Evolutionary conservation across 805 yeast genomes (phyloP).

Genomic region (Suhomyces xylopsoci): DNA sequence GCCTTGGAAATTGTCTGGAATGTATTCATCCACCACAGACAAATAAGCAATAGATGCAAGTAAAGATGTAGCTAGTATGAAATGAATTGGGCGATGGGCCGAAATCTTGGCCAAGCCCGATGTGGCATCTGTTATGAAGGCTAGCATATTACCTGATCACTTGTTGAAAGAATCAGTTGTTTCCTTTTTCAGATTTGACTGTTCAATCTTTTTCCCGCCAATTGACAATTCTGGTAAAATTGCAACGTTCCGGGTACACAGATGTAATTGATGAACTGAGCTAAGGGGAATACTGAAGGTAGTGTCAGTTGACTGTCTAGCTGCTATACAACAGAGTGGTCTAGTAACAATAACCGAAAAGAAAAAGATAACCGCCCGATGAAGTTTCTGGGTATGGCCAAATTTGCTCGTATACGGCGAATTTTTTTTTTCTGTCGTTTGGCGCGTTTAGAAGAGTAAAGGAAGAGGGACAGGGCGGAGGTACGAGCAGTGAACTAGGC

Average conservation of each 20-base stretch:
- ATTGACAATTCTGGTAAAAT: not conserved
- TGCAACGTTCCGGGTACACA: not conserved
- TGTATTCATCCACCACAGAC: conserved; percentile 66
- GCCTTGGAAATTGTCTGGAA: conserved; percentile 44
- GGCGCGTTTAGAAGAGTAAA: conserved; percentile 1
- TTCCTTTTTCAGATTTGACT: not conserved
- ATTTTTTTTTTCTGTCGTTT: not conserved
- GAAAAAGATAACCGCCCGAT: not conserved
- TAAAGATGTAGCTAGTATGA: conserved; percentile 66
- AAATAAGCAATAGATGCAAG: conserved; percentile 80
- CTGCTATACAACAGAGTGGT: not conserved
- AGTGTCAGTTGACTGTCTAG: not conserved
- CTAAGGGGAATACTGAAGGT: not conserved
- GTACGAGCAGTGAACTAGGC: not conserved
- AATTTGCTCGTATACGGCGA: conserved; percentile 1
- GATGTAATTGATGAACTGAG: not conserved
- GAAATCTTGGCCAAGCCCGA: conserved; percentile 52
- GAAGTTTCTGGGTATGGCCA: not conserved
- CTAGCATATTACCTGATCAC: conserved; percentile 21
- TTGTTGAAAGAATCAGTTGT: not conserved
- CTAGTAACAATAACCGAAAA: not conserved
- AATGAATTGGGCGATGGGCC: conserved; percentile 84
- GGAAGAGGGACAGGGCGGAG: not conserved
- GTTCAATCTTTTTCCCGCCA: not conserved
- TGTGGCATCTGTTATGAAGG: conserved; percentile 28